Evolutionary conservation across 179 eudicot species (phyloP), one percentile per base, ranked within the genome.

Genomic region (Silene coronaria): DNA sequence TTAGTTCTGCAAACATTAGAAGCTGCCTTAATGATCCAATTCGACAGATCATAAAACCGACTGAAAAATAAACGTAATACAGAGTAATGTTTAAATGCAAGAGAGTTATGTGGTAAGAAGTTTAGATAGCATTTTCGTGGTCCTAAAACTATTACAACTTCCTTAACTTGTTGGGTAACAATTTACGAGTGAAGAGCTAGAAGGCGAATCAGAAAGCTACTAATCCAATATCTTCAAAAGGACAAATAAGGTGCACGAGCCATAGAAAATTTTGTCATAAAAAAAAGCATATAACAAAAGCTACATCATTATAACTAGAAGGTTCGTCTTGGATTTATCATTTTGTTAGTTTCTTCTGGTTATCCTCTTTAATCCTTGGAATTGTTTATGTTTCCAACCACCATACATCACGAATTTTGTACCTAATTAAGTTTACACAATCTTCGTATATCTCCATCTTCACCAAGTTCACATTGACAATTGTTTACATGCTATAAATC

Each of bases 351-450:
- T 45, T 62, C 42, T 24, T 61, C 68, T 36, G 58, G 2, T 61
- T 34, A 61, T 36, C 34, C 24, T 32, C 42, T 61, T 12, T 27
- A 74, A 59, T 73, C 59, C 75, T 58, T 61, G 22, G 45, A n/a
- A 19, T 27, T 62, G 26, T 74, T 34, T 58, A 26, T 59, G 17
- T 61, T 61, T 61, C 66, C 66, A 61, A 61, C 66, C 66, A 61
- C 66, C 34, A 61, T 11, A 61, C 21, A 11, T 24, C 32, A 61
- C n/a, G 1, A 11, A 61, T 34, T 19, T 36, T 30, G 11, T 67
- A 36, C 51, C 51, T 67, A 17, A 67, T 45, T 22, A 10, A 32
- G 71, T 36, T 60, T 14, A 1, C 6, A n/a, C 2, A 60, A 19
- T 14, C 6, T 12, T 73, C 14, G 16, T 51, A 42, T 51, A 24